Conservation (phyloP, 306 rosid species). For the Pachyrhizus erosus region DNA sequence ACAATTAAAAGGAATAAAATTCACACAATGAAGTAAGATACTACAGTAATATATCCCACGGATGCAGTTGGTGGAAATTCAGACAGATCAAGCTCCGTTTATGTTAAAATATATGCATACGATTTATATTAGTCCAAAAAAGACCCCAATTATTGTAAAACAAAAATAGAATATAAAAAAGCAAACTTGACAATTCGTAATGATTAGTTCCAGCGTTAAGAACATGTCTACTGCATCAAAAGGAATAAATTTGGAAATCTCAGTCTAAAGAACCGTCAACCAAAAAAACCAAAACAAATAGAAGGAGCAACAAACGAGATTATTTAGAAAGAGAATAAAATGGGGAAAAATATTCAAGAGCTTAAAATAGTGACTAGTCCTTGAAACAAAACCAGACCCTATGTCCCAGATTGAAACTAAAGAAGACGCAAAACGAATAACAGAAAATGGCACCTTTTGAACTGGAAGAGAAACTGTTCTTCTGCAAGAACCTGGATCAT, state of each 20-base stretch:
- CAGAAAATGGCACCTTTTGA: slow-evolving; percentile 54
- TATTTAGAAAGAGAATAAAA: neutral
- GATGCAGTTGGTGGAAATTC: slow-evolving; percentile 25
- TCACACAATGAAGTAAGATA: neutral
- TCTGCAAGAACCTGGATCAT: slow-evolving; percentile 50
- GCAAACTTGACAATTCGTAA: neutral
- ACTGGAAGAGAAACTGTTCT: slow-evolving; percentile 47
- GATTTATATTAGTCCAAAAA: neutral
- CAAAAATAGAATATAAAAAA: neutral
- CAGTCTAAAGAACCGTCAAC: slow-evolving; percentile 2
- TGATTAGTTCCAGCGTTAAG: slow-evolving; percentile 9
- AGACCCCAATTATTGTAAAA: neutral
- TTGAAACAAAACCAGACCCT: slow-evolving; percentile 5
- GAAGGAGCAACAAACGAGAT: slow-evolving; percentile 4
- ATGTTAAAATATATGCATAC: neutral
- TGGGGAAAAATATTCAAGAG: neutral
- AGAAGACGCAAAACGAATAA: slow-evolving; percentile 1
- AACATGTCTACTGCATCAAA: neutral
- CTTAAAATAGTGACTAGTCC: neutral
- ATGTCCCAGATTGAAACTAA: neutral
- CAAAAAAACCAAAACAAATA: slow-evolving; percentile 9
- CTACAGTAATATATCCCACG: neutral
- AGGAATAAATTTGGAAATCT: neutral
- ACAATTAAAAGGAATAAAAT: neutral
- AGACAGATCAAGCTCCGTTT: slow-evolving; percentile 21